Conservation (phyloP, 768 basidiomycete species). For the Termitomyces sp. region DNA sequence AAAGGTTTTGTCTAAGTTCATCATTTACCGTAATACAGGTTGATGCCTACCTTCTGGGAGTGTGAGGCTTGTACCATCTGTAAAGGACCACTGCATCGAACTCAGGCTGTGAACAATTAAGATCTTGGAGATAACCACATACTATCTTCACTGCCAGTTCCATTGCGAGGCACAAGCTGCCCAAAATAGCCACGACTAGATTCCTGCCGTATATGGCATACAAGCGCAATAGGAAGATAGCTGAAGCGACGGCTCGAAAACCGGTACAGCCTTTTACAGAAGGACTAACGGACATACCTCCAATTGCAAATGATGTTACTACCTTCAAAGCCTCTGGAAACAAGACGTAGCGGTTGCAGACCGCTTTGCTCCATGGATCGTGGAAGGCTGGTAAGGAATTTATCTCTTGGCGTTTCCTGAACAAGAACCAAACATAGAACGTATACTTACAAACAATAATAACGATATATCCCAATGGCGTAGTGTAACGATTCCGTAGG, state of each 20-base stretch:
- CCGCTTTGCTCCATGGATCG: constrained; percentile 26
- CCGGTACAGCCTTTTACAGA: not conserved
- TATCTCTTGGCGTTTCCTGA: not conserved
- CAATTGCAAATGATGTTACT: constrained; percentile 27
- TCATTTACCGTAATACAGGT: too few relatives aligned
- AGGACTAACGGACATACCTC: constrained; percentile 17
- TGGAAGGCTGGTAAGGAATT: not conserved
- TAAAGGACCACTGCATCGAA: constrained; percentile 30
- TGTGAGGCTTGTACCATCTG: constrained; percentile 25
- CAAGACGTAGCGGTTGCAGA: constrained; percentile 29
- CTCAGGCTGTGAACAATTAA: not conserved
- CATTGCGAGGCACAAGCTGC: constrained; percentile 16
- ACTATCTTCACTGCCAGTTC: constrained; percentile 32
- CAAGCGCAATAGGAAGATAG: constrained; percentile 6
- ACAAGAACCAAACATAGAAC: not conserved
- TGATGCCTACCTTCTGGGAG: constrained; percentile 23
- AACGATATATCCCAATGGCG: constrained; percentile 31
- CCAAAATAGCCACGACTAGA: constrained; percentile 14
- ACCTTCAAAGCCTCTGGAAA: constrained; percentile 32
- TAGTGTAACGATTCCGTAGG: constrained; percentile 31
- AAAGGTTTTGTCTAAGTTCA: too few relatives aligned
- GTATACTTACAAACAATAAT: constrained; percentile 28
- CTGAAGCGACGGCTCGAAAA: not conserved
- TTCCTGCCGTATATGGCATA: constrained; percentile 27
- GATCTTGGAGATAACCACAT: constrained; percentile 6